Evolutionary conservation across 257 asterid species (phyloP), one percentile per base, ranked within the genome.

Genomic region (Vinca minor): DNA sequence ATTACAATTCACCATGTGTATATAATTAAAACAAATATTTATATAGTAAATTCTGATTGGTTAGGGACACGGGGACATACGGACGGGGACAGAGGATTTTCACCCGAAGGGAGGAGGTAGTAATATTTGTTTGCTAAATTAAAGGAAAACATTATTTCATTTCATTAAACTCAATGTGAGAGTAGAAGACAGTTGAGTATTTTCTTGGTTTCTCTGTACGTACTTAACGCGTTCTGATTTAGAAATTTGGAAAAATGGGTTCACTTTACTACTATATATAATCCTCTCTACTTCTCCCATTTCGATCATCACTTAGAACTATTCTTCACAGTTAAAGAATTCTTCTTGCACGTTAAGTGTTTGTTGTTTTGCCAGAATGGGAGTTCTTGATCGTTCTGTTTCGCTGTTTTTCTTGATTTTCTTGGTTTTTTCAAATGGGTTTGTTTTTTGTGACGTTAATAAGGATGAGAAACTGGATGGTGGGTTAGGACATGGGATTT

Each of bases 391-490:
- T 65, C 34, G 74, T 21, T 46, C 14, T 32, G 38, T 7, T 3
- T 34, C 38, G 38, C 34, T 69, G 41, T 34, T 62, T 39, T 35
- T 65, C 41, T n/a, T n/a, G n/a, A 47, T 69, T 31, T n/a, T 62
- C 65, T 69, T 71, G 28, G 39, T 86, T 55, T 66, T 68, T 66
- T 66, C 78, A 62, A 56, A 61, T 67, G 78, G 73, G 18, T 55
- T 67, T 4, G 87, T 69, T 53, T 59, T 68, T 14, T 87, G 55
- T 23, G 85, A 71, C 63, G 71, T 59, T 46, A 68, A 61, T 53
- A 70, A 28, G 4, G 79, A 75, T 44, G 83, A 83, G 29, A 85
- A 81, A 38, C 53, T 80, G 25, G 62, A 78, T 4, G 60, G 49
- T 20, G n/a, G n/a, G n/a, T n/a, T n/a, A n/a, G n/a, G n/a, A n/a